Evolutionary conservation across 305 asterid species (phyloP), one percentile per base, ranked within the genome.

Genomic region (Salvia sclarea): DNA sequence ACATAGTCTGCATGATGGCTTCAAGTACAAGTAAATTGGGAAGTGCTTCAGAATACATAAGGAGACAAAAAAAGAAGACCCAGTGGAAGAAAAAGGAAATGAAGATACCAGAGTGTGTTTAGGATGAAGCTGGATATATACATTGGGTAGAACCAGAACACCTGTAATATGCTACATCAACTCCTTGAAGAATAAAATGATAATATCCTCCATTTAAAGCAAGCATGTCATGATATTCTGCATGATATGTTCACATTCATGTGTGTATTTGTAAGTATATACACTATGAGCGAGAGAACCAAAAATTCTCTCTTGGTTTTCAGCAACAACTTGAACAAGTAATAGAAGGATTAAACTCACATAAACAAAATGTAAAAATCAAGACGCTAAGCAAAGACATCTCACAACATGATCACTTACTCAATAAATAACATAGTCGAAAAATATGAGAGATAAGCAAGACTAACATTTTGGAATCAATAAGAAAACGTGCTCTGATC

Each of bases 131-230:
- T 91, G 83, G 84, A 83, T 72, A 91, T 73, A 84, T 93, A 93
- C 92, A 91, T 77, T 11, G 98, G 98, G 76, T 85, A 93, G 88
- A 93, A 91, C 97, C 96, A 93, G 77, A 85, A 82, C 44, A 93
- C 90, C 98, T 93, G 90, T 43, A 70, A 69, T 37, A 64, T 24
- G 72, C 48, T 71, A 72, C 77, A 58, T 59, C 65, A 76, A 58
- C 58, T 66, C 73, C 77, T 38, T 68, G 55, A 57, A 55, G 60
- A 54, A 53, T 3, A 8, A 66, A 37, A 60, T 20, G 12, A 66
- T 57, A 70, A 44, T 28, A 61, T 40, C 50, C 3, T 5, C 50
- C 56, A 52, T 56, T 69, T 38, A 66, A 14, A 28, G 30, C 64
- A 62, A 30, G 11, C 16, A 38, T 53, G 18, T 24, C 53, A 61